Conservation (phyloP, 2,329 filamentous ascomycete species). For the Pseudogymnoascus sp. region DNA sequence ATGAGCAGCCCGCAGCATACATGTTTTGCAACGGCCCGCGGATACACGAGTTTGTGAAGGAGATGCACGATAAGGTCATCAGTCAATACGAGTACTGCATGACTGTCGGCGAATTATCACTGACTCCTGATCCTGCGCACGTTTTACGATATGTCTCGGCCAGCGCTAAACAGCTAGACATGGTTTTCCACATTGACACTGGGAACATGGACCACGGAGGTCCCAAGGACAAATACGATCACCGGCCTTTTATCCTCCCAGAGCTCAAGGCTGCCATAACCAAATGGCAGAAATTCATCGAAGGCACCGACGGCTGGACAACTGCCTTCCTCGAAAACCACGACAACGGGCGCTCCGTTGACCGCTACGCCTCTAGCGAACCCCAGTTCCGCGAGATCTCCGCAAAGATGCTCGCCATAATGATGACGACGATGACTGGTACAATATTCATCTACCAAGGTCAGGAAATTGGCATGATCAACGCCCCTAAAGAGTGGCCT, state of each 20-base stretch:
- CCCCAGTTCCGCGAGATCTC: constrained; percentile 21
- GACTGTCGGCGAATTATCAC: constrained; percentile 63
- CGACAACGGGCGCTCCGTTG: constrained; percentile 51
- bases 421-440: constrained; percentile 43
- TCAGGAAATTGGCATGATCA: constrained; percentile 53
- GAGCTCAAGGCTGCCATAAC: constrained; percentile 42
- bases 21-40: constrained; percentile 61
- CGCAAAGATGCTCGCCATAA: constrained; percentile 47
- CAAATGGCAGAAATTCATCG: constrained; percentile 45
- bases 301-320: constrained; percentile 49
- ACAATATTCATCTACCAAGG: constrained; percentile 54
- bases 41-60: constrained; percentile 60
- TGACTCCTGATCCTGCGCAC: constrained; percentile 49
- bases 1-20: constrained; percentile 44
- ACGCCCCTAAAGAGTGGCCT: constrained; percentile 46
- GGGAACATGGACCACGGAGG: constrained; percentile 48
- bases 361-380: constrained; percentile 35
- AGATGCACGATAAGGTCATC: constrained; percentile 56
- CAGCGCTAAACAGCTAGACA: constrained; percentile 53
- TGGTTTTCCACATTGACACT: constrained; percentile 63
- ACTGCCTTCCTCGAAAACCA: constrained; percentile 59
- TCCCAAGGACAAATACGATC: constrained; percentile 45
- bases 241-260: constrained; percentile 38
- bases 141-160: constrained; percentile 55
- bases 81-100: constrained; percentile 53